Conservation (phyloP, 2,329 filamentous ascomycete genomes). For the Dichotomopilus funicola region DNA sequence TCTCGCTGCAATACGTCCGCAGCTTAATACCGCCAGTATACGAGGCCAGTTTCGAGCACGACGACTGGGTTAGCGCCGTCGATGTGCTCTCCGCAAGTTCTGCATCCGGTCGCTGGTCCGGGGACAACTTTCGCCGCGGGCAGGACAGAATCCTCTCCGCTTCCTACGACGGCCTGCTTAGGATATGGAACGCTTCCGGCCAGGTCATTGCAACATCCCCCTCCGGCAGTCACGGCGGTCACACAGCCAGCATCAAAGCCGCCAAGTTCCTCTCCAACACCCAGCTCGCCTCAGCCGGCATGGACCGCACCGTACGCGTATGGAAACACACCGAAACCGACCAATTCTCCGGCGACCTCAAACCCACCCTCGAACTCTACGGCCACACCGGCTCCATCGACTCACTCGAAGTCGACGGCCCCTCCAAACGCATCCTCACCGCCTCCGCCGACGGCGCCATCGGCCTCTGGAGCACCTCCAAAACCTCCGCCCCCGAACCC, state of each 20-base stretch:
- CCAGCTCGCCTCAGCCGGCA: conserved; percentile 73
- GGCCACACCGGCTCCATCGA: conserved; percentile 73
- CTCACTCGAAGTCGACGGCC: conserved; percentile 60
- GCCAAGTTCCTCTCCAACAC: conserved; percentile 74
- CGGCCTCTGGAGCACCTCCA: conserved; percentile 82
- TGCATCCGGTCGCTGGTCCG: conserved; percentile 51
- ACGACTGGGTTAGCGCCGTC: conserved; percentile 90
- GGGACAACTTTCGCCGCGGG: conserved; percentile 42
- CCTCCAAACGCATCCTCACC: conserved; percentile 70
- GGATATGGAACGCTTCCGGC: conserved; percentile 87
- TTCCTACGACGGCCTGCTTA: conserved; percentile 82
- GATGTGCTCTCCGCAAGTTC: conserved; percentile 71
- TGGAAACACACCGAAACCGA: conserved; percentile 78
- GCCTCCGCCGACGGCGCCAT: conserved; percentile 77
- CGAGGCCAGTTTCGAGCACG: conserved; percentile 89
- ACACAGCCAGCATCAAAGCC: conserved; percentile 71
- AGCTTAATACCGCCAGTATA: conserved; percentile 84
- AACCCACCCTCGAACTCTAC: conserved; percentile 73
- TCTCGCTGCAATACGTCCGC: conserved; percentile 88
- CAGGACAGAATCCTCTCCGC: conserved; percentile 79
- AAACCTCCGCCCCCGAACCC: conserved; percentile 67
- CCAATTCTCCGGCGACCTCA: conserved; percentile 55
- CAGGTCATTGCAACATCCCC: conserved; percentile 73
- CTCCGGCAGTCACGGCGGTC: conserved; percentile 60
- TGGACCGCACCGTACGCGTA: conserved; percentile 78